A percentile compares a stretch with the other conserved stretches of the same genome.
Evolutionary conservation across 345 rosid genomes (phyloP).

Genomic region (Balakata baccata): DNA sequence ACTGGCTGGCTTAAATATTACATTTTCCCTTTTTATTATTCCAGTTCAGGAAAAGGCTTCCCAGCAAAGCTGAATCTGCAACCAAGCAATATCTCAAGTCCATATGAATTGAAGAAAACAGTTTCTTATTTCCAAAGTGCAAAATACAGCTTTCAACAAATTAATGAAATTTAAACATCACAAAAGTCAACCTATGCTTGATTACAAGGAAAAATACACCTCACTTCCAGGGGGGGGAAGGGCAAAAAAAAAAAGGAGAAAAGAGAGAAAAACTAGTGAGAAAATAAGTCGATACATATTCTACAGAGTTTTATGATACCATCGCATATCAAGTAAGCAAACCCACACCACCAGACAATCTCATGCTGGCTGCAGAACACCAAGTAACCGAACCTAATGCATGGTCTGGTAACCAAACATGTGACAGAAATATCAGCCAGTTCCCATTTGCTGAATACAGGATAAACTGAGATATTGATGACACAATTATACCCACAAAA

Average conservation of each 20-base stretch:
- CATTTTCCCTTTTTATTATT: no score
- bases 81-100: not conserved
- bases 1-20: no score
- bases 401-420: constrained; percentile 9
- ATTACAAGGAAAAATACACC: constrained; percentile 11
- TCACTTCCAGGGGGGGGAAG: not conserved
- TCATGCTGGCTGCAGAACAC: constrained; percentile 6
- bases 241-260: not conserved
- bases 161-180: constrained; percentile 23
- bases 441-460: constrained; percentile 4
- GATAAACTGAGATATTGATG: not conserved
- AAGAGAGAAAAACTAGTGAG: not conserved
- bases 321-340: constrained; percentile 7
- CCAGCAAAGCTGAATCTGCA: not conserved
- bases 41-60: not conserved
- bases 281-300: constrained; percentile 2
- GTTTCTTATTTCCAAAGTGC: not conserved
- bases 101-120: not conserved
- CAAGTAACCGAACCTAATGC: not conserved
- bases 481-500: constrained; percentile 8
- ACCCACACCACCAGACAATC: constrained; percentile 8
- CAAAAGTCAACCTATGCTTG: constrained; percentile 1
- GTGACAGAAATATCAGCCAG: constrained; percentile 11
- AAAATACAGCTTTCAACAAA: constrained; percentile 21
- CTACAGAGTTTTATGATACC: constrained; percentile 18